Evolutionary conservation across 495 filamentous ascomycete species (phyloP), one percentile per base, ranked within the genome.

Genomic region (Xylaria cubensis): DNA sequence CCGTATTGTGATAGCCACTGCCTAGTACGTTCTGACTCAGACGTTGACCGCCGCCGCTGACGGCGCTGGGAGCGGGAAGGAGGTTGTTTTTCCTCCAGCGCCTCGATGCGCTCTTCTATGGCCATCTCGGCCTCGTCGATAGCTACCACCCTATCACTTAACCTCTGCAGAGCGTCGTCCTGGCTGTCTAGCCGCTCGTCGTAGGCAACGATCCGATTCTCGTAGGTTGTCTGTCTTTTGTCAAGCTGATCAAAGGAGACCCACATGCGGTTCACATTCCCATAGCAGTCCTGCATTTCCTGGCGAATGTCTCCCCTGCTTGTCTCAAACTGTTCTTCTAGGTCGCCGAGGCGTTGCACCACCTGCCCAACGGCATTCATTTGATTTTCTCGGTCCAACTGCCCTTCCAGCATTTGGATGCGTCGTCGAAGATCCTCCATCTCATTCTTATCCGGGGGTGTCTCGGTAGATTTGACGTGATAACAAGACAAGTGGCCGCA

Each of bases 401-500:
- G 82, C 3, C 84, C 82, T 77, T 88, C 84, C 15, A 88, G 80
- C 55, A 78, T 64, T 71, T 82, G 76, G 64, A 89, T 76, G 67
- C 84, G 84, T 72, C 78, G 82, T 71, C 78, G 83, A 66, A 89
- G 73, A 15, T 78, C 75, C 29, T 87, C 86, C 32, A 89, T 67
- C 76, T 88, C 86, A 48, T 75, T 81, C 67, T 76, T 80, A 67
- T 84, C 82, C 15, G 71, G 74, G 17, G 80, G 69, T 12, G 78
- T 70, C 32, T 85, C 84, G 24, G 80, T 74, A 6, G 84, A 82
- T 61, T 80, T 81, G 63, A 82, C 79, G 76, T 89, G 87, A 72
- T 84, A 89, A 71, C 86, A 87, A 36, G 87, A 85, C 62, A 85
- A 83, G 73, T 89, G 87, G 24, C 87, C 87, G 72, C 87, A 89